Evolutionary conservation across 768 basidiomycete species (phyloP).

Genomic region (Termitomyces sp.): DNA sequence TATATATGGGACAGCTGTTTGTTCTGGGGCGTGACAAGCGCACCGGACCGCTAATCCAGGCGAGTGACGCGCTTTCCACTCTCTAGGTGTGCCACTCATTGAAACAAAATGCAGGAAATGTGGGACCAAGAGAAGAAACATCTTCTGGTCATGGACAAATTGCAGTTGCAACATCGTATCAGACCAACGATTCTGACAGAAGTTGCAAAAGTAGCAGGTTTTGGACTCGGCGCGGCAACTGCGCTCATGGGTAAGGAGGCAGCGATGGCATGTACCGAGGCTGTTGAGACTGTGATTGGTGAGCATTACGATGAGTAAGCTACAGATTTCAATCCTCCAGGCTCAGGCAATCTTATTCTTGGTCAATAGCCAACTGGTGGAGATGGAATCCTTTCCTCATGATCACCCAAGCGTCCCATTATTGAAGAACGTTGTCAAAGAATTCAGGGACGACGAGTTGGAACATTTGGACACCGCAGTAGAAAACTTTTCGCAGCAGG

Average conservation of each 20-base stretch:
- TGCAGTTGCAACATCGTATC: slow-evolving; percentile 77
- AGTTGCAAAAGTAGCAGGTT: slow-evolving; percentile 82
- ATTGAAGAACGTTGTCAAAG: slow-evolving; percentile 64
- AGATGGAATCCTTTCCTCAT: slow-evolving; percentile 54
- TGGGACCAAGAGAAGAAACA: slow-evolving; percentile 97
- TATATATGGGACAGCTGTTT: slow-evolving; percentile 83
- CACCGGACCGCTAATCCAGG: slow-evolving; percentile 69
- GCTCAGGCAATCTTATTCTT: slow-evolving; percentile 1
- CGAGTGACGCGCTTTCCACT: slow-evolving; percentile 22
- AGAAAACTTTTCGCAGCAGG: slow-evolving; percentile 79
- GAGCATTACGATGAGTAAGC: slow-evolving; percentile 98
- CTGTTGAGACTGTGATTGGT: slow-evolving; percentile 95
- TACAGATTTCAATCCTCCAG: neutral
- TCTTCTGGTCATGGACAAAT: slow-evolving; percentile 75
- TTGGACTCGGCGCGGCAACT: slow-evolving; percentile 78
- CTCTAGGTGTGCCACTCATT: neutral
- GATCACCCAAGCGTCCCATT: slow-evolving; percentile 77
- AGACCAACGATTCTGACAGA: slow-evolving; percentile 83
- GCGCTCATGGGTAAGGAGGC: slow-evolving; percentile 88
- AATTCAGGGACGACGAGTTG: slow-evolving; percentile 92
- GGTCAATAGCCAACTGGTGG: slow-evolving; percentile 72
- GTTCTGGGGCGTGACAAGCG: slow-evolving; percentile 57
- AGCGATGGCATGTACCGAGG: slow-evolving; percentile 98
- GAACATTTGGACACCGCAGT: slow-evolving; percentile 93
- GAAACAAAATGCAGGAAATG: slow-evolving; percentile 66